Conservation (phyloP, 805 yeast species). For the Scheffersomyces ergatensis region DNA sequence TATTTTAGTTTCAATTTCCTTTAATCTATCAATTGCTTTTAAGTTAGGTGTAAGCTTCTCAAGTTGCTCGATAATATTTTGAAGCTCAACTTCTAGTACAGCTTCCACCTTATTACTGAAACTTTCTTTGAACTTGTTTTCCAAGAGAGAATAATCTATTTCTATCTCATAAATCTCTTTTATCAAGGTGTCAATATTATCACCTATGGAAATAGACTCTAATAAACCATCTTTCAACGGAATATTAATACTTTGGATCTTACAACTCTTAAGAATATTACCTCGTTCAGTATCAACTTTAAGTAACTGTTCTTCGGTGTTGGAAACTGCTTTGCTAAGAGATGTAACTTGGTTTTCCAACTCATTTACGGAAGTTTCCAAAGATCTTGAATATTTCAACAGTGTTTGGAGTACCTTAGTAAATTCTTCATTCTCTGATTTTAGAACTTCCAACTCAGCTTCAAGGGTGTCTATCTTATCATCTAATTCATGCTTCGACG, state of each 20-base stretch:
- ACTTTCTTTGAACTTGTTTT: constrained; percentile 40
- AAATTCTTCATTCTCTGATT: constrained; percentile 15
- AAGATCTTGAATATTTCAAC: constrained; percentile 24
- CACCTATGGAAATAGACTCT: constrained; percentile 61
- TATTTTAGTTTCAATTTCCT: constrained; percentile 61
- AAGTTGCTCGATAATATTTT: constrained; percentile 37
- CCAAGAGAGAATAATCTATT: constrained; percentile 52
- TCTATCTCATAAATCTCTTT: constrained; percentile 46
- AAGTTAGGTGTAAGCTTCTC: constrained; percentile 70
- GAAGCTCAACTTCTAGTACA: constrained; percentile 28
- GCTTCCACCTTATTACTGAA: constrained; percentile 38
- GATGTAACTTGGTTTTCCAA: constrained; percentile 27
- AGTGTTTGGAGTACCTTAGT: constrained; percentile 13
- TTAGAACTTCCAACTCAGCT: constrained; percentile 25
- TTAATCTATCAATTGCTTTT: constrained; percentile 74
- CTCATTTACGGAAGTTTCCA: constrained; percentile 36
- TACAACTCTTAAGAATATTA: constrained; percentile 65
- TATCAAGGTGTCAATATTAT: constrained; percentile 36
- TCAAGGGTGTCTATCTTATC: constrained; percentile 19
- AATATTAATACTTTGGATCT: constrained; percentile 62
- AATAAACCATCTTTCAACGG: constrained; percentile 64
- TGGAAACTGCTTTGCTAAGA: constrained; percentile 31
- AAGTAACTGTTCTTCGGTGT: constrained; percentile 52
- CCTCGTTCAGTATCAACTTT: constrained; percentile 54
- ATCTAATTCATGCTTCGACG: constrained; percentile 28